Evolutionary conservation across 2,329 filamentous ascomycete species (phyloP), one percentile per base, ranked within the genome.

Genomic region (Bipolaris gigantea): DNA sequence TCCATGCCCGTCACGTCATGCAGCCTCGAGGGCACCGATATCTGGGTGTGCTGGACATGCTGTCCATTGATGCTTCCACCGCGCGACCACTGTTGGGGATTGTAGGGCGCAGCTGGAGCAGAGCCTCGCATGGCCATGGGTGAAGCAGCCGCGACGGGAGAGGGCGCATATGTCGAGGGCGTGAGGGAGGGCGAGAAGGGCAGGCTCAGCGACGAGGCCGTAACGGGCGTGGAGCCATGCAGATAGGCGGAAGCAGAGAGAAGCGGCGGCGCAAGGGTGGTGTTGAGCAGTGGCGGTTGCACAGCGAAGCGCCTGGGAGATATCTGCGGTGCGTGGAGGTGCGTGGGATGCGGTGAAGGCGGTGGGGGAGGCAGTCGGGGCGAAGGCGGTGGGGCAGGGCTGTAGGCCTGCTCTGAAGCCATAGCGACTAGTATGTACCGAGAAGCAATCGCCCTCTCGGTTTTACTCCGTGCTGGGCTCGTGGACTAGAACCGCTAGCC

Each of bases 21-120:
- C 16, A 73, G 70, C 35, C 72, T 70, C 18, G 47, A 57, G 35
- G 64, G 65, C 45, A 63, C 68, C 44, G 57, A 63, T 57, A 60
- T 62, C 50, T 69, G 70, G 51, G 54, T 64, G 54, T 74, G 65
- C 25, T 71, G 71, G 18, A 73, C 60, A 63, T 74, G 71, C 50
- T 67, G 64, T 18, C 75, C 77, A 54, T 72, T 71, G 8, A 73
- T 64, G 44, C 72, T 70, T 15, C 67, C 73, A 50, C 65, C 66
- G 55, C 75, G 72, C 61, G 69, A 73, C 79, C 79, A 81, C 74
- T 80, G 77, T 62, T 77, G 76, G 33, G 79, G 79, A 62, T 80
- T 80, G 70, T 81, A 81, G 1, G 77, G 74, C 44, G 69, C 67
- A 34, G 62, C 63, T 42, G 67, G 54, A 50, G 32, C 48, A n/a